Evolutionary conservation across 768 basidiomycete genomes (phyloP), one percentile per base, ranked within the genome.

Genomic region (Termitomyces eurrhizus): DNA sequence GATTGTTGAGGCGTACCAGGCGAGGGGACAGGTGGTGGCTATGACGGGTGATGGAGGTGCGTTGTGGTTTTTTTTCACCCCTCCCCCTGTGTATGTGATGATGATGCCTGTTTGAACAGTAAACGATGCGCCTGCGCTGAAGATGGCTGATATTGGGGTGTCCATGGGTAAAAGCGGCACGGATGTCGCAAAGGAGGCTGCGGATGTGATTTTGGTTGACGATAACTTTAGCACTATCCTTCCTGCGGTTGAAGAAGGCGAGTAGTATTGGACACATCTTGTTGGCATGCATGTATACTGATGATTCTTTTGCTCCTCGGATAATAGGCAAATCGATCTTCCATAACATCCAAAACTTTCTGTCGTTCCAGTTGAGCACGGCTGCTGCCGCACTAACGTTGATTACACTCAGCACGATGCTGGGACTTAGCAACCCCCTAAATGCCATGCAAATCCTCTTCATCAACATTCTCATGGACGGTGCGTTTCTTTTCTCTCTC

Each of bases 371-470:
- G 73, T 84, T 98, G 18, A 95, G 93, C 66, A 98, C 96, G 2
- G 96, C 96, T n/a, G 93, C 93, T 3, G 94, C 96, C 24, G 95
- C 95, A 3, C 78, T 98, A 65, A 88, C 92, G n/a, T 79, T 98
- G 65, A 98, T 98, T 75, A 95, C 95, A 2, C 78, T 98, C 58
- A 93, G 92, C 71, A 98, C 95, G 24, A 81, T 95, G 72, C 85
- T 98, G 67, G 87, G 90, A 14, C 79, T 97, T 37, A 88, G 86
- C 67, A 98, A 96, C 68, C 95, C 95, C 3, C 80, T 98, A 63
- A 98, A 98, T 68, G 89, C 95, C 4, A 98, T 98, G 95, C 95
- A 98, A 73, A 98, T 98, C 67, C 76, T 98, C n/a, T 98, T 97
- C 71, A 98, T 98, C 69, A 98, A 98, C 75, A 97, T 98, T 70